Percentiles rank a stretch among this genome's conserved stretches.
phyloP scores from a whole-genome alignment of 306 rosid species.

The Vigna reflexopilosa region DNA sequence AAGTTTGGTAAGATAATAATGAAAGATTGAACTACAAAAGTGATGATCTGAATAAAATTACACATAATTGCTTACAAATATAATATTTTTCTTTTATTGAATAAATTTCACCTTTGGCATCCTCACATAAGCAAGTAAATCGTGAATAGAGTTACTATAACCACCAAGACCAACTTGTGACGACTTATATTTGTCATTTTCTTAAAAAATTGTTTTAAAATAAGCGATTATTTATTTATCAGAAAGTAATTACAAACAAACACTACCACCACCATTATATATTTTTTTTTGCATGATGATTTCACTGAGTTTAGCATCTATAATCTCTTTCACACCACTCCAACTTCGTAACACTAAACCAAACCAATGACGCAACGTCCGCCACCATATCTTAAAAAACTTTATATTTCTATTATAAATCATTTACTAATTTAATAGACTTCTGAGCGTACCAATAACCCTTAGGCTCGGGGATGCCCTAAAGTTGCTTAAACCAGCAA shows the following conservation, averaged over 20 bases:
- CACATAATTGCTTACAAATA: background rate
- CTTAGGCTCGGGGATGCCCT: background rate
- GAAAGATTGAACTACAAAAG: no score
- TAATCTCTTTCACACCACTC: background rate
- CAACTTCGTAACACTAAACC: background rate
- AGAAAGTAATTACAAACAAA: background rate
- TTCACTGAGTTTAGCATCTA: background rate
- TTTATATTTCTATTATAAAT: background rate
- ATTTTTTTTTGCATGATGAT: no score
- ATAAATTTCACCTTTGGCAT: background rate
- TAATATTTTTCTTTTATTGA: background rate
- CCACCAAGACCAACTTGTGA: background rate
- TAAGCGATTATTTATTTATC: background rate
- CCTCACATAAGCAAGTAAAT: background rate
- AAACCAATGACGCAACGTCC: background rate
- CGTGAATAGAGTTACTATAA: background rate
- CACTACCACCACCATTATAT: background rate
- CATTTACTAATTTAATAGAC: slow-evolving; percentile 5
- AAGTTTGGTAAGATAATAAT: background rate
- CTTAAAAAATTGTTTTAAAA: background rate
- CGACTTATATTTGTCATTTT: background rate
- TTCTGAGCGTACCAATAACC: slow-evolving; percentile 4
- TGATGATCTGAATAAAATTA: background rate
- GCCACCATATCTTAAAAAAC: background rate
- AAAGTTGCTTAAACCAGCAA: slow-evolving; percentile 17